A percentile compares a stretch with the other conserved stretches of the same genome.
Conservation (phyloP, 192 early-diverging fungal genomes). For the Dimargaris xerosporica region DNA sequence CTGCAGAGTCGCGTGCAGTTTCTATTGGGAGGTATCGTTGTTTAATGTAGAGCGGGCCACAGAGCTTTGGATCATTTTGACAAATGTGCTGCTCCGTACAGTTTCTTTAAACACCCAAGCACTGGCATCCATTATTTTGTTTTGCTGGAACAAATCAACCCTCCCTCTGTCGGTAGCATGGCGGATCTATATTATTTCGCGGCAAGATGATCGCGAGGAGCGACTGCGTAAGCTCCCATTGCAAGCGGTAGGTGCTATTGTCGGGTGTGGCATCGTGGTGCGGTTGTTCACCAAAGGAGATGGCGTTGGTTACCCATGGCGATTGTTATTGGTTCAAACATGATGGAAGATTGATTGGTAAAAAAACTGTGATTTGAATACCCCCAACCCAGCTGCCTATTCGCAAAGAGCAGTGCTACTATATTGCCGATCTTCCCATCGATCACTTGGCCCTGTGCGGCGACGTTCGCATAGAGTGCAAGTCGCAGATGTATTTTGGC, state of each 20-base stretch:
- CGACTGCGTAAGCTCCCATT: neutral
- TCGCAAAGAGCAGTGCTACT: neutral
- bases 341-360: constrained; percentile 1
- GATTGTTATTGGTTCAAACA: neutral
- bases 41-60: neutral
- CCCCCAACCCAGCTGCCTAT: neutral
- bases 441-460: neutral
- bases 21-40: neutral
- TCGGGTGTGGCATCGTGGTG: neutral
- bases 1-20: neutral
- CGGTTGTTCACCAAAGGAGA: neutral
- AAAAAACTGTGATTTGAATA: constrained; percentile 16
- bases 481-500: neutral
- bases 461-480: neutral
- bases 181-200: neutral
- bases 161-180: neutral
- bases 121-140: neutral
- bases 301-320: neutral
- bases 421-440: neutral
- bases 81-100: neutral
- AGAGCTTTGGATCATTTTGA: neutral
- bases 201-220: neutral
- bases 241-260: neutral
- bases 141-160: neutral
- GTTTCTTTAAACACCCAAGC: neutral